These are phyloP conservation scores for Cyberlindnera suaveolens DNA, from an alignment of 805 yeast genomes.

Conservation along the genomic window DNA sequence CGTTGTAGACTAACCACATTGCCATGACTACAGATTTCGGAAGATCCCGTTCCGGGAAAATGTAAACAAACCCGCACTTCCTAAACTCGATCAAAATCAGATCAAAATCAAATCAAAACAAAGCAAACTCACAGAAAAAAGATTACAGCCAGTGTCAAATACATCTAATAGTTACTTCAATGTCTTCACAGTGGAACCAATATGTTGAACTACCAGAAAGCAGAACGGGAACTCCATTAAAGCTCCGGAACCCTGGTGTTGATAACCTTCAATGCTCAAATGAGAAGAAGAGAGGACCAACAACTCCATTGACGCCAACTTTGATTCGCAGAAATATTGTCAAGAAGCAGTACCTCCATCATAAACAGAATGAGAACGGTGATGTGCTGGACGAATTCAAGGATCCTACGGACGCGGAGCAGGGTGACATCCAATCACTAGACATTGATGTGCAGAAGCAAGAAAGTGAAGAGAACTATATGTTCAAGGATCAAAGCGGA, in stretches of 20 bases:
- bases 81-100: background rate
- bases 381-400: constrained; percentile 1
- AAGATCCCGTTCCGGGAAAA: constrained; percentile 7
- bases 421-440: background rate
- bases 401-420: background rate
- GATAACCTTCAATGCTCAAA: constrained; percentile 11
- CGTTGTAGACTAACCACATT: background rate
- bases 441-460: background rate
- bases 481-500: constrained; percentile 5
- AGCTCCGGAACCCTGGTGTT: constrained; percentile 9
- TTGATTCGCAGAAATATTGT: constrained; percentile 18
- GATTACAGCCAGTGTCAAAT: background rate
- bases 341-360: constrained; percentile 13
- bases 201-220: constrained; percentile 9
- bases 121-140: background rate
- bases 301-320: constrained; percentile 24
- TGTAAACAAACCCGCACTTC: constrained; percentile 6
- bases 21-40: no score
- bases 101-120: background rate
- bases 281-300: constrained; percentile 22
- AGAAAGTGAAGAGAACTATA: background rate
- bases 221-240: constrained; percentile 17
- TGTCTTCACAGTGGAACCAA: constrained; percentile 7
- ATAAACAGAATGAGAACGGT: background rate
- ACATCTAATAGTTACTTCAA: background rate